Base-by-base conservation (phyloP, 257 asterid genomes). In the Solanum pimpinellifolium region DNA sequence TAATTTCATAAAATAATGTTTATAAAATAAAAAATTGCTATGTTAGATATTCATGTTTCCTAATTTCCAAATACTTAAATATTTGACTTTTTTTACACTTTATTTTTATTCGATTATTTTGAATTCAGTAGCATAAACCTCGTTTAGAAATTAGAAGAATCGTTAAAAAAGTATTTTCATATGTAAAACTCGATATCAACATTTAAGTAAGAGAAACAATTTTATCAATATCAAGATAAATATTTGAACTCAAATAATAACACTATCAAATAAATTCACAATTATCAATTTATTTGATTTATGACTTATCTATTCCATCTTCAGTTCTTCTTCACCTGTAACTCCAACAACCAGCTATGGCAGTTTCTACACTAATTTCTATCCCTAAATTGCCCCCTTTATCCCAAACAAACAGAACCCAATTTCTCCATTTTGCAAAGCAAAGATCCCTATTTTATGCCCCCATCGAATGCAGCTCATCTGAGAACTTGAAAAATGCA, bases 281-380 rank as follows among this genome's bases (percentile, higher is more conserved):
- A 68, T 33, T 31, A 39, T 11, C n/a, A 39, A 37, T 37, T 37
- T 74, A 52, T 37, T 56, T 74, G 49, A 74, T 20, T 73, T 37
- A 74, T 37, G 31, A 37, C 52, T 74, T 74, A 21, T 37, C 78
- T 33, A 33, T 70, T 37, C 20, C 82, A 11, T 39, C 20, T 37
- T 29, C 39, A 3, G n/a, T 8, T 31, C 13, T 16, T 31, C 83
- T 13, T 5, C 66, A 46, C 84, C 7, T 15, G 31, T 0, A 10
- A 46, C n/a, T 18, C 25, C 27, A 42, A 29, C 42, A 49, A 47
- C 70, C 84, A 23, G 93, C 93, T 93, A 94, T 86, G 85, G 81
- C 83, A 62, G 66, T 74, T 52, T 41, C 90, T 42, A 46, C 92
- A 52, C 46, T 80, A 41, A 59, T 90, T 33, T 88, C 85, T 87